Evolutionary conservation across 345 rosid genomes (phyloP).

Genomic region (Crucihimalaya himalaica): DNA sequence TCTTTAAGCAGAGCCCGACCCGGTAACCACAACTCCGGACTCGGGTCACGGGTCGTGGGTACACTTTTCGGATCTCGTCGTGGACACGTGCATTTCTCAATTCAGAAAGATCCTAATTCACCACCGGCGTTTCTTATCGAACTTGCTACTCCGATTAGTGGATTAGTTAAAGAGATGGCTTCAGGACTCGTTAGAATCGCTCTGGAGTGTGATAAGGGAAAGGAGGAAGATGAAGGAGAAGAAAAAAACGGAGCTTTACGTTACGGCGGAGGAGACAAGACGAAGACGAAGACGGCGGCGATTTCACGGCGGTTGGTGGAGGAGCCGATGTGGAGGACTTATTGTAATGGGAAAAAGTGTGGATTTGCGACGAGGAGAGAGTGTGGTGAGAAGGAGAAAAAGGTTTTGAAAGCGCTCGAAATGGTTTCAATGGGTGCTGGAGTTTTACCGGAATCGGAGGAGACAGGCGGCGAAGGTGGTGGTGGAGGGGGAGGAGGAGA

Average conservation of each 20-base stretch:
- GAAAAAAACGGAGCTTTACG: neutral
- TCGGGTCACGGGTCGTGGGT: slow-evolving; percentile 75
- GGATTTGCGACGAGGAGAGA: slow-evolving; percentile 86
- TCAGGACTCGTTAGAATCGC: slow-evolving; percentile 95
- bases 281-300: neutral
- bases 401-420: slow-evolving; percentile 82
- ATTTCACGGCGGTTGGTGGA: slow-evolving; percentile 65
- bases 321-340: slow-evolving; percentile 90
- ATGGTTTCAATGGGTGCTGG: slow-evolving; percentile 99
- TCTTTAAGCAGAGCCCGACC: slow-evolving; percentile 55
- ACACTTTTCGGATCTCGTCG: slow-evolving; percentile 87
- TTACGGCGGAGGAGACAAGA: slow-evolving; percentile 37
- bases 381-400: slow-evolving; percentile 70
- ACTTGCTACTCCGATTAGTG: slow-evolving; percentile 90
- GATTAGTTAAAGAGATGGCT: slow-evolving; percentile 90
- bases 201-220: slow-evolving; percentile 76
- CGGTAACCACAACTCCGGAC: slow-evolving; percentile 42
- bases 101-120: slow-evolving; percentile 78
- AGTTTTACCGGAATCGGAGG: slow-evolving; percentile 65
- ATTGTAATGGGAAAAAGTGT: slow-evolving; percentile 87
- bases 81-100: slow-evolving; percentile 93
- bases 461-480: slow-evolving; percentile 29
- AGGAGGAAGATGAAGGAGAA: slow-evolving; percentile 38
- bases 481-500: slow-evolving; percentile 47
- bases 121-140: slow-evolving; percentile 85